phyloP scores from a whole-genome alignment of 305 asterid species.

The Ajuga reptans region DNA sequence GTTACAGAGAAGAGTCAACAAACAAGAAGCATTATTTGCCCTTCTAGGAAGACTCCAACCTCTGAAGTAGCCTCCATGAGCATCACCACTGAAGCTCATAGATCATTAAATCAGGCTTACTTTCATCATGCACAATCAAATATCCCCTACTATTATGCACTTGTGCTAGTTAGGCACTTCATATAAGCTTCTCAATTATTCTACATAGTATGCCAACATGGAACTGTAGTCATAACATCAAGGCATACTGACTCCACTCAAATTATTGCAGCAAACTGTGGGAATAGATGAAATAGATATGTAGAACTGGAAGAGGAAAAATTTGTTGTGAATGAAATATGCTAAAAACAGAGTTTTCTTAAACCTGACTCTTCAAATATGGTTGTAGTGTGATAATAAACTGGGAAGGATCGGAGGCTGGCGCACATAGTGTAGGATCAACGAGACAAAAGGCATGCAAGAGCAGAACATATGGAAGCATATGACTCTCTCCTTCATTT shows the following conservation, averaged over 20 bases:
- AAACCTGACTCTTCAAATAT: conserved; percentile 92
- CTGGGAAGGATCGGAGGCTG: conserved; percentile 96
- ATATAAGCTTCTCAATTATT: not conserved
- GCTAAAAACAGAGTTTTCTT: conserved; percentile 5
- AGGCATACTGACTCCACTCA: not conserved
- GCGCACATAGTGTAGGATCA: conserved; percentile 86
- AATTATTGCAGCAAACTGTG: not conserved
- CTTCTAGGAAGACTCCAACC: conserved; percentile 11
- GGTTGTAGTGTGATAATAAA: conserved; percentile 93
- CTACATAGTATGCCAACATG: conserved; percentile 5
- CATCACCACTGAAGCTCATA: conserved; percentile 3
- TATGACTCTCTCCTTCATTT: conserved; percentile 60
- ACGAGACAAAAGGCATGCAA: conserved; percentile 90
- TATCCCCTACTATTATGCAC: not conserved
- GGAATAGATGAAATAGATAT: conserved; percentile 12
- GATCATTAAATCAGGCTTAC: not conserved
- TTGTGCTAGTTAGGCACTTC: not conserved
- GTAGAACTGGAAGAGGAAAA: conserved; percentile 13
- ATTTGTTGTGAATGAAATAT: not conserved
- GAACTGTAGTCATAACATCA: not conserved
- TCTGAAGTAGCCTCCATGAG: not conserved
- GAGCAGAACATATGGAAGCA: conserved; percentile 89
- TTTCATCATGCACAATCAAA: conserved; percentile 7
- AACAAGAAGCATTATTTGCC: conserved; percentile 1
- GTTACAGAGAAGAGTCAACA: conserved; percentile 14